Conservation (phyloP, 768 basidiomycete species). For the Mycena belliarum region DNA sequence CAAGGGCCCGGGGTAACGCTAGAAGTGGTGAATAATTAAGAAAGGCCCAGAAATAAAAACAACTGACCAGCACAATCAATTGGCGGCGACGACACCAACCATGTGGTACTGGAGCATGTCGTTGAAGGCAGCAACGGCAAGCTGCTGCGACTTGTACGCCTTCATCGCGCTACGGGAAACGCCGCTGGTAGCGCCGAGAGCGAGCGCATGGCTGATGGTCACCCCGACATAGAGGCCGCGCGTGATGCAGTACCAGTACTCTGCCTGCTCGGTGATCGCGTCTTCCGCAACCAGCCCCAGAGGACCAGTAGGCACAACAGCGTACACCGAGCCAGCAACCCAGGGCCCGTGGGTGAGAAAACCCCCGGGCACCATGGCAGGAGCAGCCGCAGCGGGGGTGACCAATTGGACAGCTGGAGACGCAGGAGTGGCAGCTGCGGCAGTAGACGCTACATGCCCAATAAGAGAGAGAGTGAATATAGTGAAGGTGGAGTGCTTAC, state of each 20-base stretch:
- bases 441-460: neutral
- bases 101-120: neutral
- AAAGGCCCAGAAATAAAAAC: neutral
- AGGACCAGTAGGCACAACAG: neutral
- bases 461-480: too few relatives aligned
- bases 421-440: neutral
- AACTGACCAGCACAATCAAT: neutral
- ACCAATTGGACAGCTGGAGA: too few relatives aligned
- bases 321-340: neutral
- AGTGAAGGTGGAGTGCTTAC: too few relatives aligned
- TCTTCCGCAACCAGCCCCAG: neutral
- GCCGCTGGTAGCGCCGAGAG: neutral
- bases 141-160: neutral
- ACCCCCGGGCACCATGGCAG: too few relatives aligned
- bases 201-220: neutral
- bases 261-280: neutral
- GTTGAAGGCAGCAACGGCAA: neutral
- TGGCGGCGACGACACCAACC: neutral
- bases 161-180: neutral
- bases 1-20: too few relatives aligned
- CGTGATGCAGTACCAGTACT: neutral
- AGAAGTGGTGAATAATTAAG: neutral
- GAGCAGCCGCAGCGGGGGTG: neutral
- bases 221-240: neutral
- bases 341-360: neutral